These are phyloP conservation scores for Hyaloperonospora arabidopsidis DNA, from an alignment of 352 stramenopile genomes.

Conservation along the genomic window DNA sequence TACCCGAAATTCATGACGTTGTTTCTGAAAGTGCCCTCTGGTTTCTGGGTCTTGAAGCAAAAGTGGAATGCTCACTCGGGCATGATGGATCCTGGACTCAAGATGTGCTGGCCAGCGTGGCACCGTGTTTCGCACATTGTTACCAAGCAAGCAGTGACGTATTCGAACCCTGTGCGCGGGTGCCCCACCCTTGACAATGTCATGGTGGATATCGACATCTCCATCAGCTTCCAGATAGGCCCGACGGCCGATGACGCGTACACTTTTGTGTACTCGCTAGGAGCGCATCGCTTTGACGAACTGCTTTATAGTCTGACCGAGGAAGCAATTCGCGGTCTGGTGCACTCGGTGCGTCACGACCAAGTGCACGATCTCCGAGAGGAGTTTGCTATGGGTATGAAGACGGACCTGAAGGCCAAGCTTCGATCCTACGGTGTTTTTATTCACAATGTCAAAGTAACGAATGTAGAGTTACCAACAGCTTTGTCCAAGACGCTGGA, in stretches of 20 bases:
- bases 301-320: conserved; percentile 74
- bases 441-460: conserved; percentile 86
- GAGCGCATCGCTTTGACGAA: conserved; percentile 76
- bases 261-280: conserved; percentile 81
- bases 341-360: conserved; percentile 77
- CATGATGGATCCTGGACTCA: conserved; percentile 73
- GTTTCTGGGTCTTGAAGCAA: conserved; percentile 76
- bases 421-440: conserved; percentile 63
- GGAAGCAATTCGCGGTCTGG: conserved; percentile 69
- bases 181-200: conserved; percentile 82
- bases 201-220: conserved; percentile 87
- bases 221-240: conserved; percentile 83
- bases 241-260: conserved; percentile 66
- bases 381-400: conserved; percentile 78
- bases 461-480: conserved; percentile 63
- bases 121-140: conserved; percentile 83
- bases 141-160: conserved; percentile 79
- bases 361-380: conserved; percentile 75
- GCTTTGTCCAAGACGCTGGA: conserved; percentile 64
- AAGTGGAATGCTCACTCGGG: conserved; percentile 76
- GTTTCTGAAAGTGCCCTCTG: conserved; percentile 57
- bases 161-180: conserved; percentile 58
- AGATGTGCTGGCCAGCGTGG: conserved; percentile 70
- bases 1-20: conserved; percentile 47
- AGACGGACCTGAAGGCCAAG: conserved; percentile 76